Conservation (phyloP, 1,284 basidiomycete species). For the Uromyces viciae-fabae region DNA sequence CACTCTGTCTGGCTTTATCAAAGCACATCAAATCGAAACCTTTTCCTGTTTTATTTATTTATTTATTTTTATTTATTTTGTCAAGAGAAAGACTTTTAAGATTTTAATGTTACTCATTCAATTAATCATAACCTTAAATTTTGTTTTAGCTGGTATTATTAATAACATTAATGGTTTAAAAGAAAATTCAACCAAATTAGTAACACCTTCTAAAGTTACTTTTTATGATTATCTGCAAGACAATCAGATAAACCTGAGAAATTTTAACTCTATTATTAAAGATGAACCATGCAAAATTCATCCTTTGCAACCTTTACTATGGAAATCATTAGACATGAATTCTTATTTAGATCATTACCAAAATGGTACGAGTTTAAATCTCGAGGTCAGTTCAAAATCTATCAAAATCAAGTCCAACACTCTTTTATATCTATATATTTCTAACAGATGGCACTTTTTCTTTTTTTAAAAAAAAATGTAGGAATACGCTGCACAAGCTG, state of each 20-base stretch:
- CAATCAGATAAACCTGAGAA: background rate
- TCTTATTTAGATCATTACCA: slow-evolving; percentile 35
- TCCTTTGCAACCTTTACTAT: slow-evolving; percentile 17
- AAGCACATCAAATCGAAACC: too few relatives aligned
- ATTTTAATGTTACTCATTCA: too few relatives aligned
- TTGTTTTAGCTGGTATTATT: too few relatives aligned
- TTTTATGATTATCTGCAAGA: too few relatives aligned
- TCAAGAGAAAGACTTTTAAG: too few relatives aligned
- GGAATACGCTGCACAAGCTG: slow-evolving; percentile 35
- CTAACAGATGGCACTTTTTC: background rate
- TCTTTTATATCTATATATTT: background rate
- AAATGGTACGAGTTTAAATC: slow-evolving; percentile 14
- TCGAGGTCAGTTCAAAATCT: slow-evolving; percentile 13
- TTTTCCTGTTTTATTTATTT: too few relatives aligned
- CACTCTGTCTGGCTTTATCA: too few relatives aligned
- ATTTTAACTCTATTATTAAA: background rate
- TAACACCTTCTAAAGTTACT: too few relatives aligned
- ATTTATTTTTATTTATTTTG: too few relatives aligned
- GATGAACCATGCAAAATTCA: background rate
- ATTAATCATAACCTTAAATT: too few relatives aligned
- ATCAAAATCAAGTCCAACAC: background rate
- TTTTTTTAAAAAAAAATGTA: background rate
- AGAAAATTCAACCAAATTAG: too few relatives aligned
- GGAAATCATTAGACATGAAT: slow-evolving; percentile 39
- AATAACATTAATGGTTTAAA: too few relatives aligned